phyloP scores from a whole-genome alignment of 768 basidiomycete genomes.

The Tephrocybe rancida region DNA sequence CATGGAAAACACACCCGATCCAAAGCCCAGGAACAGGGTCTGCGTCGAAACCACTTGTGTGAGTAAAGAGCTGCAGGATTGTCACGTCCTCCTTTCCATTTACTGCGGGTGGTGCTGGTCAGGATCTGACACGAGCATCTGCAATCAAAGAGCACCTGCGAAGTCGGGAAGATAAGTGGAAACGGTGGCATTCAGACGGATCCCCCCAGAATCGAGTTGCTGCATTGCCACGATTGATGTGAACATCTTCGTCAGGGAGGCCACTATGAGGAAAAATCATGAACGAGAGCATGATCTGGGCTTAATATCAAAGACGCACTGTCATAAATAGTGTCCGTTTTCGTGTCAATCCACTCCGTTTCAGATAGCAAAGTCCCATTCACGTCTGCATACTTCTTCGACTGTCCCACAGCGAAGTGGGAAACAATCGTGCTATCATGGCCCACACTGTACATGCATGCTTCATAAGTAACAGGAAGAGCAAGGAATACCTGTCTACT shows the following conservation, averaged over 20 bases:
- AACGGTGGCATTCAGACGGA: conserved; percentile 22
- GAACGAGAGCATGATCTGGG: background rate
- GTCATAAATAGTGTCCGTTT: conserved; percentile 27
- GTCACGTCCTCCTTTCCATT: conserved; percentile 29
- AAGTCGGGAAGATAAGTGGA: conserved; percentile 27
- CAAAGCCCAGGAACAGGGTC: conserved; percentile 28
- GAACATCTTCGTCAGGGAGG: conserved; percentile 31
- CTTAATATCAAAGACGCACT: conserved; percentile 15
- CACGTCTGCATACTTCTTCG: conserved; percentile 22
- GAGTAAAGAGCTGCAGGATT: conserved; percentile 28
- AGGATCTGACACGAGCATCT: background rate
- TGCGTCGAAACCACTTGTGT: conserved; percentile 29
- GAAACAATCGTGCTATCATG: conserved; percentile 26
- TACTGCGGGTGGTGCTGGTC: background rate
- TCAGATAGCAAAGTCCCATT: conserved; percentile 23
- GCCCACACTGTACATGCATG: conserved; percentile 16
- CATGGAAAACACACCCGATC: conserved; percentile 18
- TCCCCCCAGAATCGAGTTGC: conserved; percentile 24
- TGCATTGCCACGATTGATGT: conserved; percentile 27
- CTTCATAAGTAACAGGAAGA: background rate
- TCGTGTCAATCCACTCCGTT: conserved; percentile 15
- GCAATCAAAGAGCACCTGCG: conserved; percentile 14
- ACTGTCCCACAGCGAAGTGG: conserved; percentile 27
- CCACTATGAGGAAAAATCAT: conserved; percentile 19
- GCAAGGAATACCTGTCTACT: background rate